phyloP scores from a whole-genome alignment of 805 yeast species.

The Metschnikowia kunwiensis region DNA sequence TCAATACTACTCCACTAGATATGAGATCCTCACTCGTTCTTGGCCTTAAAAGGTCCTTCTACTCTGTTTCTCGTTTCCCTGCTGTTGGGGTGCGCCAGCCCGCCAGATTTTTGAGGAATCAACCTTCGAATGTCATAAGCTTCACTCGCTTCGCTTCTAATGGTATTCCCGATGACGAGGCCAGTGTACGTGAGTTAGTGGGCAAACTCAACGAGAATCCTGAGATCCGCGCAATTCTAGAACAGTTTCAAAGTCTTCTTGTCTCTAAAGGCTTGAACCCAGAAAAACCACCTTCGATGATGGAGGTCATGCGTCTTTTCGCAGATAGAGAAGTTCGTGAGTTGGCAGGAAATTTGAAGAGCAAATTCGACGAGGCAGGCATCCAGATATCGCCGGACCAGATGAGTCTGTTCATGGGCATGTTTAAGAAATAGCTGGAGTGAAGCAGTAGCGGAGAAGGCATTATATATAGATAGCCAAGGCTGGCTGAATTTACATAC shows the following conservation, averaged over 20 bases:
- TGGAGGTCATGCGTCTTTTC: constrained; percentile 36
- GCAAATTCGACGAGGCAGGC: constrained; percentile 30
- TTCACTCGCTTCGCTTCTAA: constrained; percentile 13
- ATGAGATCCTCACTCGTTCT: constrained; percentile 9
- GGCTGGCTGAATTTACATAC: background rate
- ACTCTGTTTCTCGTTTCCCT: background rate
- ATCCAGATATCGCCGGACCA: constrained; percentile 33
- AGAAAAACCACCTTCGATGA: constrained; percentile 32
- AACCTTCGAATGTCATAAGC: background rate
- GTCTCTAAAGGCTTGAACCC: constrained; percentile 32
- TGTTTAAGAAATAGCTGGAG: constrained; percentile 19
- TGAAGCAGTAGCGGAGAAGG: background rate
- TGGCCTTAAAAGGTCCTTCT: constrained; percentile 6
- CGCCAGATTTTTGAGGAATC: background rate
- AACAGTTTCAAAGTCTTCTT: constrained; percentile 31
- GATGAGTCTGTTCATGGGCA: constrained; percentile 28
- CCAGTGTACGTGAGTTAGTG: constrained; percentile 19
- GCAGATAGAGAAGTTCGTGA: constrained; percentile 36
- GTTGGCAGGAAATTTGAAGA: constrained; percentile 27
- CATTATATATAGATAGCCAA: background rate
- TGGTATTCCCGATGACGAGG: constrained; percentile 9
- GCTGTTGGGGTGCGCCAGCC: background rate
- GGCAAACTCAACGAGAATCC: constrained; percentile 25
- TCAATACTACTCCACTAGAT: background rate
- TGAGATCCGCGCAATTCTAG: constrained; percentile 27